phyloP scores from a whole-genome alignment of 345 rosid genomes.

The Odontarrhena argentea region DNA sequence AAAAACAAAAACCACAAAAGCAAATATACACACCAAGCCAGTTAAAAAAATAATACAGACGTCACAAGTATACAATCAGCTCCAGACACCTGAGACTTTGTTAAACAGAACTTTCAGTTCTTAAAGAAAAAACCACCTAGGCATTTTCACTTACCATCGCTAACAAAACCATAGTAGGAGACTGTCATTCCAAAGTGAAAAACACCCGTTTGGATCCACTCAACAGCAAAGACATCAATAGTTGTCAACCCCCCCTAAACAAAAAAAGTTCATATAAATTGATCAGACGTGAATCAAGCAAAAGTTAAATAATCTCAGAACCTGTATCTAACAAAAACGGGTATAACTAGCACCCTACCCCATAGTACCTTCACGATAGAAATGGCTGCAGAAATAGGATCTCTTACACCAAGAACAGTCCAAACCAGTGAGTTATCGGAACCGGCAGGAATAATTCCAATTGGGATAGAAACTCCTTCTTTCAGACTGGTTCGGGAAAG shows the following conservation, averaged over 20 bases:
- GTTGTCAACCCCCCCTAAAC: constrained; percentile 84
- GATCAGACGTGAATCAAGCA: neutral
- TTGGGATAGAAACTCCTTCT: constrained; percentile 88
- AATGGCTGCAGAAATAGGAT: constrained; percentile 85
- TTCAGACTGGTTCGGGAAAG: constrained; percentile 75
- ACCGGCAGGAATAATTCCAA: constrained; percentile 92
- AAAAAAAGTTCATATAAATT: constrained; percentile 18
- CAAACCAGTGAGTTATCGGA: constrained; percentile 90
- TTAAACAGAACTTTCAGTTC: neutral
- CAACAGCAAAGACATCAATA: constrained; percentile 85
- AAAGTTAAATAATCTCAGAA: neutral
- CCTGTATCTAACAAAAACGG: too few species aligned
- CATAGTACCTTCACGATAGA: constrained; percentile 74
- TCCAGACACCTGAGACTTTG: neutral
- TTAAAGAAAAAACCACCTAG: neutral
- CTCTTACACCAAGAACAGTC: constrained; percentile 90
- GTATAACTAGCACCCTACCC: neutral
- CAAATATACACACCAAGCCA: too few species aligned
- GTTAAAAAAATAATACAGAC: too few species aligned
- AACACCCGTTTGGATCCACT: constrained; percentile 78
- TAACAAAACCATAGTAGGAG: constrained; percentile 84
- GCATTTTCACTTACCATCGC: constrained; percentile 68
- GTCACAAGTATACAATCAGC: too few species aligned
- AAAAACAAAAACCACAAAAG: too few species aligned
- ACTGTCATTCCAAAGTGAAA: constrained; percentile 84